Conservation (phyloP, 2,329 filamentous ascomycete genomes). For the Lecanicillium sp. region DNA sequence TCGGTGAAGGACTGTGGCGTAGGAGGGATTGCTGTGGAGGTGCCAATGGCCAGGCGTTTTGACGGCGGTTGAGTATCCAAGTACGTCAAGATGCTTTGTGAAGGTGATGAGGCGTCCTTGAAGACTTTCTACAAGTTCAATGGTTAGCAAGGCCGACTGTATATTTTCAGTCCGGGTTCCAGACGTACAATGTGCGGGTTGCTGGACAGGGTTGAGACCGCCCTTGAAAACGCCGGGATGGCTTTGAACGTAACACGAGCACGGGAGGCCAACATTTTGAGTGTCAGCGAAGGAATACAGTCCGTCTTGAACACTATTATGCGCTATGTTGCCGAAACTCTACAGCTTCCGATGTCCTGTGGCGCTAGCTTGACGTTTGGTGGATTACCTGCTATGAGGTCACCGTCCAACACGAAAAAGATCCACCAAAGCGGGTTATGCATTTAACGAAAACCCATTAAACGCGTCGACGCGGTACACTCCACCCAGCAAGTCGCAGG, state of each 20-base stretch:
- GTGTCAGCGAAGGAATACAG: no score
- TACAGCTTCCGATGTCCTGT: no score
- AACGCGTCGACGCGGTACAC: constrained; percentile 28
- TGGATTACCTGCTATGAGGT: constrained; percentile 19
- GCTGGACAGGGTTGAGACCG: constrained; percentile 37
- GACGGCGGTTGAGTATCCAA: constrained; percentile 50
- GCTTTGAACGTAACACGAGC: not conserved
- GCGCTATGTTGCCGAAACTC: no score
- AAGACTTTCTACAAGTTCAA: constrained; percentile 46
- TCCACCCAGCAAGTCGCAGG: not conserved
- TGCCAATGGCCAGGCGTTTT: constrained; percentile 47
- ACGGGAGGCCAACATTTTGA: constrained; percentile 5
- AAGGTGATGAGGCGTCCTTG: constrained; percentile 34
- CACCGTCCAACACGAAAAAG: constrained; percentile 12
- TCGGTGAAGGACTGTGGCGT: constrained; percentile 51
- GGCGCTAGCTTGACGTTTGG: no score
- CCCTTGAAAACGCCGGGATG: constrained; percentile 16
- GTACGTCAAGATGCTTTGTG: constrained; percentile 47
- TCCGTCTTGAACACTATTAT: no score
- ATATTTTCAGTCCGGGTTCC: not conserved
- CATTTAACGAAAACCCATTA: constrained; percentile 25
- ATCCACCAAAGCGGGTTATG: constrained; percentile 14
- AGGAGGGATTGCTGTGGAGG: constrained; percentile 48
- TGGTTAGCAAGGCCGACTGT: constrained; percentile 9
- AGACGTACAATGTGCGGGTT: constrained; percentile 48